Evolutionary conservation across 108 stramenopile genomes (phyloP), one percentile per base, ranked within the genome.

Genomic region (Stephanodiscus minutulus): DNA sequence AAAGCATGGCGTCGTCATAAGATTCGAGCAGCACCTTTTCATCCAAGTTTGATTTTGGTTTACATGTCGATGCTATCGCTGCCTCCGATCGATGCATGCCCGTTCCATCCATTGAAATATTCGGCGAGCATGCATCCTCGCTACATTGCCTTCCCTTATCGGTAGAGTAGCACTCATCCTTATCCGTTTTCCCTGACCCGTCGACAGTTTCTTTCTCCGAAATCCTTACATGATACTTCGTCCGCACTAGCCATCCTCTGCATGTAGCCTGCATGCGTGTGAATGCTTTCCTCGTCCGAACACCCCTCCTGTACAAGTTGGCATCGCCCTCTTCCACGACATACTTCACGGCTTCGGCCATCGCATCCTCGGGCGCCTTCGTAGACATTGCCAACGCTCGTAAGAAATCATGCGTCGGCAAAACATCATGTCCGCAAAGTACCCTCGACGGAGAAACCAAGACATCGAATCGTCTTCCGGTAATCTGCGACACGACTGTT

Each of bases 401-500:
- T 8, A 77, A 25, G 17, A 77, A 64, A 47, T 11, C 4, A 31
- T 72, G 62, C 22, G 76, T 71, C 12, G 47, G 41, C 31, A 57
- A 43, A 11, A 49, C 62, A 72, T 71, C 69, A 57, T 70, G 69
- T 24, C 76, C 70, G 27, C 53, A 70, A 53, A 71, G 62, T 35
- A 77, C 52, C 46, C 63, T 64, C 11, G 61, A 9, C 46, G 76
- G 76, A 33, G 70, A 54, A 37, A 71, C 31, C 17, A 44, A 77
- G 7, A 77, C 49, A 58, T 77, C 76, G 43, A 53, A 28, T 21
- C 62, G 47, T 27, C 39, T 39, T 41, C 61, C 69, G 36, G 27
- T 49, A n/a, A 65, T 29, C 46, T 24, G 20, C 10, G 76, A 77
- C 21, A 77, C 76, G 1, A 77, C 7, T 25, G 76, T 31, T 25